A percentile compares a stretch with the other conserved stretches of the same genome.
Conservation (phyloP, 371 early-diverging fungal genomes). For the Mucor irregularis region DNA sequence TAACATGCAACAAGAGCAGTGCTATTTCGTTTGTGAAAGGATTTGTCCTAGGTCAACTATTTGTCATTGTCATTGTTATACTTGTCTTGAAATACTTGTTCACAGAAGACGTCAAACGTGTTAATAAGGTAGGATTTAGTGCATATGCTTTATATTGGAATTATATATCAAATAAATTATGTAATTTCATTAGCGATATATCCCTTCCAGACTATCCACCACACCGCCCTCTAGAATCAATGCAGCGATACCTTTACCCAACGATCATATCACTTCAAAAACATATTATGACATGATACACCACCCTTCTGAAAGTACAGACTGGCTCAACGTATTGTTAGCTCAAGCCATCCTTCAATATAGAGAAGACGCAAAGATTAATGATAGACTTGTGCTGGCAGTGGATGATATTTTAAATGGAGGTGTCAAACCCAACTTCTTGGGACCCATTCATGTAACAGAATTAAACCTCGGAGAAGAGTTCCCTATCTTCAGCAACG, state of each 20-base stretch:
- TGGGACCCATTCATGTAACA: constrained; percentile 86
- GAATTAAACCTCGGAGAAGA: constrained; percentile 89
- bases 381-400: constrained; percentile 68
- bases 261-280: constrained; percentile 55
- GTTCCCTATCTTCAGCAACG: constrained; percentile 78
- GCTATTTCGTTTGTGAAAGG: constrained; percentile 55
- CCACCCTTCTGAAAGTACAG: constrained; percentile 79
- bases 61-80: constrained; percentile 55
- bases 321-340: constrained; percentile 91
- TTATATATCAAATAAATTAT: background rate
- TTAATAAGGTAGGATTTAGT: constrained; percentile 40
- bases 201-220: constrained; percentile 43
- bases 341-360: constrained; percentile 85
- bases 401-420: constrained; percentile 82
- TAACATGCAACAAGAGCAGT: constrained; percentile 29
- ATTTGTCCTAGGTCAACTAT: constrained; percentile 62
- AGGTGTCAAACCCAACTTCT: constrained; percentile 75
- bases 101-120: constrained; percentile 57
- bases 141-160: background rate
- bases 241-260: constrained; percentile 35
- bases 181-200: constrained; percentile 30
- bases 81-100: constrained; percentile 62
- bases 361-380: constrained; percentile 79
- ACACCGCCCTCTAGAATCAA: constrained; percentile 35
- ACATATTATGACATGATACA: constrained; percentile 65